Evolutionary conservation across 768 basidiomycete genomes (phyloP), one percentile per base, ranked within the genome.

Genomic region (Lactifluus piperatus): DNA sequence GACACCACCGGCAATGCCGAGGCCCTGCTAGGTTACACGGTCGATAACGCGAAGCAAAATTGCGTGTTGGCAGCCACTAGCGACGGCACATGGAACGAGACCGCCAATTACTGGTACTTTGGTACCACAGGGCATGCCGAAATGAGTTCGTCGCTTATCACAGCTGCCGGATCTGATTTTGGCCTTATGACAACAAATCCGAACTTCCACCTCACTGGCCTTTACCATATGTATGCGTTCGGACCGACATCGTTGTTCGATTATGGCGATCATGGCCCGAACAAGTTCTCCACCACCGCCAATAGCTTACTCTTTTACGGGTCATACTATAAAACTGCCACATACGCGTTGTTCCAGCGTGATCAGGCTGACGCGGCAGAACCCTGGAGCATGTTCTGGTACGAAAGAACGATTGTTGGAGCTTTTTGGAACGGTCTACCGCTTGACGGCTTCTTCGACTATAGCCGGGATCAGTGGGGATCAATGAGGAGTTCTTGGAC

Each of bases 401-500:
- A 99, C 71, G 79, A 97, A 69, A 83, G 94, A 8, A 76, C 81
- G 2, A 82, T 86, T 48, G 70, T 77, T 9, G 93, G 97, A 46
- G 94, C 94, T 39, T 98, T 88, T 77, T 98, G 95, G 95, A 82
- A 94, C 68, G 84, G 83, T 47, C 71, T 86, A 52, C 71, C 87
- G 0, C 79, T 98, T 43, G 97, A 99, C 72, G 76, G 81, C 62
- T 84, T 84, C 77, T 99, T 97, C 72, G 75, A 81, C 67, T 81
- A 86, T 64, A 64, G 62, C 26, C 70, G 79, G 9, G 88, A 90
- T 66, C 86, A 88, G 65, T 99, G 97, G 97, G 86, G 78, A 24
- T 83, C 93, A 10, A 94, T 92, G 85, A 79, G 97, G 63, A 88
- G 86, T 61, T 87, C 84, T 60, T 99, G 94, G 94, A 94, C 95